Percentiles rank a stretch among this genome's conserved stretches.
Evolutionary conservation across 805 yeast genomes (phyloP).

Genomic region (Cyberlindnera samutprakarnensis): DNA sequence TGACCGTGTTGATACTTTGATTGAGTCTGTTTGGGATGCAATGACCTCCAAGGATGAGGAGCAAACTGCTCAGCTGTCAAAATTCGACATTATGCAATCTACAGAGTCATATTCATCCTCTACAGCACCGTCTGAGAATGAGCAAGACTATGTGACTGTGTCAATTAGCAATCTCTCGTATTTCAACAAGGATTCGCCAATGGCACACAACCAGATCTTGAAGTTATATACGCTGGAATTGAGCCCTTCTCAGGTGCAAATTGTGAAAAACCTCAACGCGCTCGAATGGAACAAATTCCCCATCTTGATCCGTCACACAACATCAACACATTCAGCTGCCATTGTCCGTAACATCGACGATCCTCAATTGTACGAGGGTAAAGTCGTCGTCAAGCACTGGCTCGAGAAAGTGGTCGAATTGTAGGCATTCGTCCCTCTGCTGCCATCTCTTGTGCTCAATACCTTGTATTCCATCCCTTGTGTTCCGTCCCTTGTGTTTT

Average conservation of each 20-base stretch:
- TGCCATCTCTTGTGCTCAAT: too few relatives aligned
- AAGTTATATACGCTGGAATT: slow-evolving; percentile 28
- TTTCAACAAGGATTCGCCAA: slow-evolving; percentile 17
- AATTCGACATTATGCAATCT: slow-evolving; percentile 8
- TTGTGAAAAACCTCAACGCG: slow-evolving; percentile 49
- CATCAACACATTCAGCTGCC: slow-evolving; percentile 74
- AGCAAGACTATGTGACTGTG: slow-evolving; percentile 6
- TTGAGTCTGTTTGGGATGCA: slow-evolving; percentile 58
- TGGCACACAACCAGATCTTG: slow-evolving; percentile 13
- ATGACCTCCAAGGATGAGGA: slow-evolving; percentile 31
- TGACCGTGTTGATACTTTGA: slow-evolving; percentile 55
- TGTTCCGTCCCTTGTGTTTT: too few relatives aligned
- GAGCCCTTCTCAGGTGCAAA: slow-evolving; percentile 37
- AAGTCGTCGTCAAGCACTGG: slow-evolving; percentile 59
- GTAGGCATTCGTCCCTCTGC: too few relatives aligned
- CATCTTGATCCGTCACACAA: slow-evolving; percentile 55
- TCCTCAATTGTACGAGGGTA: slow-evolving; percentile 60
- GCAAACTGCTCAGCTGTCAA: slow-evolving; percentile 15
- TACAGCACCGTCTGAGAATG: neutral
- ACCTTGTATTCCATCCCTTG: too few relatives aligned
- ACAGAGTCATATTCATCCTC: slow-evolving; percentile 1
- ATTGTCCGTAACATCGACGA: slow-evolving; percentile 55
- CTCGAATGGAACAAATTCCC: slow-evolving; percentile 68
- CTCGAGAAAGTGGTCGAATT: slow-evolving; percentile 33
- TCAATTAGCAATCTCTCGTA: slow-evolving; percentile 24